A percentile compares a stretch with the other conserved stretches of the same genome.
phyloP scores from a whole-genome alignment of 306 rosid species.

The Rosa multiflora region DNA sequence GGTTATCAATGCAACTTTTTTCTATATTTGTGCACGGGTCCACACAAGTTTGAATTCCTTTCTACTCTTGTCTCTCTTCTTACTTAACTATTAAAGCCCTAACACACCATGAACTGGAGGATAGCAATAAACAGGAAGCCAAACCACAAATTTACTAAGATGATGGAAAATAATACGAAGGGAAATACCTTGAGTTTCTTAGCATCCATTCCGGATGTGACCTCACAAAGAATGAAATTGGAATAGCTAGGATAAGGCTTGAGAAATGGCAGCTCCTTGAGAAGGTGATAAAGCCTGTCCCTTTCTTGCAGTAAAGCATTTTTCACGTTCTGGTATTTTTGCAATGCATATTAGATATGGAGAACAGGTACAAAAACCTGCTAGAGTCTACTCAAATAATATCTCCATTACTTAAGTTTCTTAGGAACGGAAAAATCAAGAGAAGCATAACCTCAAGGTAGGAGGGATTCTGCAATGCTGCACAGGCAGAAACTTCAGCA shows the following conservation, averaged over 20 bases:
- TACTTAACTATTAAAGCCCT: neutral
- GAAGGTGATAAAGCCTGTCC: slow-evolving; percentile 63
- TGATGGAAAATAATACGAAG: neutral
- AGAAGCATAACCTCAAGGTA: slow-evolving; percentile 67
- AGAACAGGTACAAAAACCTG: slow-evolving; percentile 3
- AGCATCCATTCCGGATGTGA: slow-evolving; percentile 76
- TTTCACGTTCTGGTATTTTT: slow-evolving; percentile 66
- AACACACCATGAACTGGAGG: neutral
- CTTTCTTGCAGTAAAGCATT: slow-evolving; percentile 79
- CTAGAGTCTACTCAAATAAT: neutral
- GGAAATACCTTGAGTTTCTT: slow-evolving; percentile 76
- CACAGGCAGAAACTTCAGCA: slow-evolving; percentile 93
- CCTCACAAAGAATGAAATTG: slow-evolving; percentile 93
- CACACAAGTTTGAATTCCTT: neutral
- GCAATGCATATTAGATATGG: slow-evolving; percentile 31
- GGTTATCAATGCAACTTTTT: neutral
- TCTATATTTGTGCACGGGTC: neutral
- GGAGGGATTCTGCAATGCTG: slow-evolving; percentile 81
- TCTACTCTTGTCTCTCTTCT: neutral
- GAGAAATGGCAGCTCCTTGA: slow-evolving; percentile 70
- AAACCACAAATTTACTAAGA: neutral
- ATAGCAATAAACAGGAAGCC: neutral
- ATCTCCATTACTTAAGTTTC: slow-evolving; percentile 1
- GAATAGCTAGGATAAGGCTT: slow-evolving; percentile 87
- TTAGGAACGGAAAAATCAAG: neutral